These are phyloP conservation scores for Sphagnum fallax DNA, from an alignment of 228 moss, liverwort and hornwort genomes.

Conservation along the genomic window DNA sequence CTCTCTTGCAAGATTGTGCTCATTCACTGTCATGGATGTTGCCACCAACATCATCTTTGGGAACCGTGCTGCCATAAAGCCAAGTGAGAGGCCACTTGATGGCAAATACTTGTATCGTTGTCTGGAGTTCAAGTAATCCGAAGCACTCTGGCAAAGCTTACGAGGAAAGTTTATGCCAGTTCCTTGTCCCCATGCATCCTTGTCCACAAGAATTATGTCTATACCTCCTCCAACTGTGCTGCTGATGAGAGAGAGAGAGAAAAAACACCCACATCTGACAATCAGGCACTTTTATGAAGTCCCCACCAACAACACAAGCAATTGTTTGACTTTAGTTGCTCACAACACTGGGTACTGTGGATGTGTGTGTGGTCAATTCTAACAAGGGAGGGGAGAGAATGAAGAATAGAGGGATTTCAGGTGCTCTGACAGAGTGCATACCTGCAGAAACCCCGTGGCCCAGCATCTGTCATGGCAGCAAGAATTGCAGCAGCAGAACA, in stretches of 20 bases:
- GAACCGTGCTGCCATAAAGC: slow-evolving; percentile 19
- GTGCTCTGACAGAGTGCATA: slow-evolving; percentile 1
- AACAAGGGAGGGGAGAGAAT: neutral
- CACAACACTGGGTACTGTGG: no score
- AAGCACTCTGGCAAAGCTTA: slow-evolving; percentile 29
- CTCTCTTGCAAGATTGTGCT: slow-evolving; percentile 40
- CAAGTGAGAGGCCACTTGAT: slow-evolving; percentile 11
- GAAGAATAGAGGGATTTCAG: neutral
- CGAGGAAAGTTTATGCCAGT: slow-evolving; percentile 48
- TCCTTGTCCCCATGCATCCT: slow-evolving; percentile 63
- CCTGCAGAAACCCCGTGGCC: slow-evolving; percentile 25
- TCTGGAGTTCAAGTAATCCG: slow-evolving; percentile 24
- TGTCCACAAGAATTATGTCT: slow-evolving; percentile 64
- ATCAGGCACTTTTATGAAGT: no score
- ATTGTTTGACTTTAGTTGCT: no score
- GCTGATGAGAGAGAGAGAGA: neutral
- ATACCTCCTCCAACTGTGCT: slow-evolving; percentile 25
- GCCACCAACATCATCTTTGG: slow-evolving; percentile 60
- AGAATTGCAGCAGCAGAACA: slow-evolving; percentile 44
- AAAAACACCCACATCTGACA: no score
- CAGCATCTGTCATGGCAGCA: slow-evolving; percentile 18
- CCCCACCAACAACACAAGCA: no score
- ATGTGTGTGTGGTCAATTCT: neutral
- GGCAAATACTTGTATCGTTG: slow-evolving; percentile 18
- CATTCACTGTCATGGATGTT: slow-evolving; percentile 36